Evolutionary conservation across 2,329 filamentous ascomycete genomes (phyloP).

Genomic region (Trichoderma pleuroti): DNA sequence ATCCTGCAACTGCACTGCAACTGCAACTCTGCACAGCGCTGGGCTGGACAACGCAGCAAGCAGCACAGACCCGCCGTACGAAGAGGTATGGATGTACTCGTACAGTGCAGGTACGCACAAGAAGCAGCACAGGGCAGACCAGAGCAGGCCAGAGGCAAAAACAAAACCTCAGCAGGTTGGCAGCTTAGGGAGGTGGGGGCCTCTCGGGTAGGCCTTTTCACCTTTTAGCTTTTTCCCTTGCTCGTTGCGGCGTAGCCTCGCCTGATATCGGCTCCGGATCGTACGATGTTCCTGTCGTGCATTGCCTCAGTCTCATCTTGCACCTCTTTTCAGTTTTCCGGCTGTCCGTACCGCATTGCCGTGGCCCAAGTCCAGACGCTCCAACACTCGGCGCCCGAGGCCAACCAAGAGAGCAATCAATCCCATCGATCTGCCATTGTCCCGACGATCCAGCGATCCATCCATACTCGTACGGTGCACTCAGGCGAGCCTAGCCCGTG

Average conservation of each 20-base stretch:
- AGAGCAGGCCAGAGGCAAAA: not conserved
- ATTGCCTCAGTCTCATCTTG: slow-evolving; percentile 14
- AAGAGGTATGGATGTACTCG: too few species aligned
- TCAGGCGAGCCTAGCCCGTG: not conserved
- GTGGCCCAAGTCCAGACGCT: not conserved
- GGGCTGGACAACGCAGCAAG: not conserved
- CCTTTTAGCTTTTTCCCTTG: slow-evolving; percentile 22
- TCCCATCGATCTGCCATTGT: not conserved
- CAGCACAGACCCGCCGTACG: too few species aligned
- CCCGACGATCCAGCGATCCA: slow-evolving; percentile 7
- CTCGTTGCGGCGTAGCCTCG: slow-evolving; percentile 26
- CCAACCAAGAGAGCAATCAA: not conserved
- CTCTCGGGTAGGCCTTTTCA: not conserved
- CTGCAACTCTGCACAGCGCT: not conserved
- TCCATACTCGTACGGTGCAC: not conserved
- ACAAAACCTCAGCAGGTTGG: not conserved
- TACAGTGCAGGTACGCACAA: too few species aligned
- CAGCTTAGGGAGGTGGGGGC: slow-evolving; percentile 6
- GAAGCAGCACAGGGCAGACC: too few species aligned
- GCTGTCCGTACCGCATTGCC: slow-evolving; percentile 11
- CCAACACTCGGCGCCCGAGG: not conserved
- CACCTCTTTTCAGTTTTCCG: not conserved
- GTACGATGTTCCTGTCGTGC: slow-evolving; percentile 30
- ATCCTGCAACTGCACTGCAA: not conserved
- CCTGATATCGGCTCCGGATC: slow-evolving; percentile 31